Evolutionary conservation across 1,139 yeast species (phyloP).

Genomic region (Candida gigantensis): DNA sequence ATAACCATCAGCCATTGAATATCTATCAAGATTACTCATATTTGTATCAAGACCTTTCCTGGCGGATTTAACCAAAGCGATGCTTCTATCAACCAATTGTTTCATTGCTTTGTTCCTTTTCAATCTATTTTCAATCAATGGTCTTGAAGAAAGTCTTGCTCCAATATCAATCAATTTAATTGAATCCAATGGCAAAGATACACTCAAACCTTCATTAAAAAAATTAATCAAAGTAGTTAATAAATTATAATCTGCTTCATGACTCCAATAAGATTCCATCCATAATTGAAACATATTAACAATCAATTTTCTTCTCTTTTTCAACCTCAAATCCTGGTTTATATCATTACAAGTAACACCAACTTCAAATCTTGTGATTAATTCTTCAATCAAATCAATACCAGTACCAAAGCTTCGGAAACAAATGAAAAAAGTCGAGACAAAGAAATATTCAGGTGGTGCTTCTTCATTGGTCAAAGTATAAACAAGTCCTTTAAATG

Average conservation of each 20-base stretch:
- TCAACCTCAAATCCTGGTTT: conserved; percentile 52
- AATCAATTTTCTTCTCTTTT: conserved; percentile 66
- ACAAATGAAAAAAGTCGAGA: conserved; percentile 77
- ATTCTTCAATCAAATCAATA: conserved; percentile 65
- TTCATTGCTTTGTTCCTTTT: conserved; percentile 19
- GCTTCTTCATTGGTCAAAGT: conserved; percentile 71
- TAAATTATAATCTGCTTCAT: conserved; percentile 56
- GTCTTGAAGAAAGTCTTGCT: conserved; percentile 49
- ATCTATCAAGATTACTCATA: conserved; percentile 27
- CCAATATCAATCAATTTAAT: conserved; percentile 62
- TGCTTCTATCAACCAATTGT: conserved; percentile 50
- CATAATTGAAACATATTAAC: conserved; percentile 73
- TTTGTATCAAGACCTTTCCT: conserved; percentile 24
- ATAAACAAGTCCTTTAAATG: conserved; percentile 72
- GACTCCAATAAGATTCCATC: conserved; percentile 89
- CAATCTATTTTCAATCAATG: conserved; percentile 30
- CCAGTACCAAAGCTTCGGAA: conserved; percentile 77
- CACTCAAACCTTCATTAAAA: conserved; percentile 69
- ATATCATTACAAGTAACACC: conserved; percentile 34
- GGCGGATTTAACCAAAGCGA: conserved; percentile 32
- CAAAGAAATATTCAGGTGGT: conserved; percentile 69
- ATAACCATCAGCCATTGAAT: conserved; percentile 53
- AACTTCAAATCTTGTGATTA: conserved; percentile 67
- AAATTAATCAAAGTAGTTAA: conserved; percentile 73
- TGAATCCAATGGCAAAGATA: conserved; percentile 61